Evolutionary conservation across 345 rosid genomes (phyloP).

Genomic region (Moricandia arvensis): DNA sequence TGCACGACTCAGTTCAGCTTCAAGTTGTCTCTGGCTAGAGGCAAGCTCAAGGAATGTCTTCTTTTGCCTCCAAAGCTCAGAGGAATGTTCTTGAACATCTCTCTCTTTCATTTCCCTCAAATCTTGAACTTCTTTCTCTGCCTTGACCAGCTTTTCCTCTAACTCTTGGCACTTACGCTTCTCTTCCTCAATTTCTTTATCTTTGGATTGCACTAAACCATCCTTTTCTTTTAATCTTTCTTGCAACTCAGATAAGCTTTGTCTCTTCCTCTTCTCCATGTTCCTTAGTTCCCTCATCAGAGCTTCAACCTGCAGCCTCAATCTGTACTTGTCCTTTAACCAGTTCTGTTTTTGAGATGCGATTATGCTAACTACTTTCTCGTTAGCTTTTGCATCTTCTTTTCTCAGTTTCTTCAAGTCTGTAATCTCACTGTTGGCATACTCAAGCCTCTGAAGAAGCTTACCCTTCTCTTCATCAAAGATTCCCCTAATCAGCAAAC

Average conservation of each 20-base stretch:
- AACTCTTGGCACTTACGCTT: conserved; percentile 50
- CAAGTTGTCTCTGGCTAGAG: conserved; percentile 84
- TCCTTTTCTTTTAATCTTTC: conserved; percentile 61
- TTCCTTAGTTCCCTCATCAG: conserved; percentile 55
- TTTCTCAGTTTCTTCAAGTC: conserved; percentile 62
- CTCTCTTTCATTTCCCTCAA: conserved; percentile 55
- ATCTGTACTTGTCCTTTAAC: conserved; percentile 65
- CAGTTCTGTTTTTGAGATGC: conserved; percentile 88
- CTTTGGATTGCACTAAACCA: conserved; percentile 51
- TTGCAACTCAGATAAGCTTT: conserved; percentile 47
- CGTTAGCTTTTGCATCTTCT: conserved; percentile 90
- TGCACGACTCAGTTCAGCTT: conserved; percentile 81
- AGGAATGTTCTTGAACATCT: conserved; percentile 64
- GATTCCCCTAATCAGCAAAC: conserved; percentile 67
- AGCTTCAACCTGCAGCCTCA: conserved; percentile 57
- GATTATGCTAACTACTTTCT: conserved; percentile 81
- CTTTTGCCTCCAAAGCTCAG: conserved; percentile 79
- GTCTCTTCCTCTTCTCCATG: conserved; percentile 50
- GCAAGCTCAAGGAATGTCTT: conserved; percentile 91
- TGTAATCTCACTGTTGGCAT: conserved; percentile 54
- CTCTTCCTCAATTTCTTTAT: conserved; percentile 51
- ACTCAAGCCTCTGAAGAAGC: conserved; percentile 53
- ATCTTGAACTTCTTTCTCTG: conserved; percentile 52
- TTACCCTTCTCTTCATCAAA: conserved; percentile 47
- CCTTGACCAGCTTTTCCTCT: conserved; percentile 53